Conservation (phyloP, 306 rosid species). For the Acacia acuminata region DNA sequence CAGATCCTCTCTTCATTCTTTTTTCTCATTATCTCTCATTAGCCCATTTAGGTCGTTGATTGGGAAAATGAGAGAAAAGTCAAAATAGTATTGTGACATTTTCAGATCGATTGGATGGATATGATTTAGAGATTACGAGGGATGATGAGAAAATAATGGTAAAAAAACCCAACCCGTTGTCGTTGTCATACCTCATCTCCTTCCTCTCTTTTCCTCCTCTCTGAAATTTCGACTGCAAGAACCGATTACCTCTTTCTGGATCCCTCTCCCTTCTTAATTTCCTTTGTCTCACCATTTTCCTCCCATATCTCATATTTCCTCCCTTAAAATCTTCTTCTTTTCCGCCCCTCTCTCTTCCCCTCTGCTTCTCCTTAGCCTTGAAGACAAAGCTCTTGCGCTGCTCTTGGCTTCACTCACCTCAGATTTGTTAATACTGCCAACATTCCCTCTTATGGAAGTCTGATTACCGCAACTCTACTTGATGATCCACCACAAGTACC, state of each 20-base stretch:
- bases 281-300: not conserved
- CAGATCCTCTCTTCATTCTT: too few species aligned
- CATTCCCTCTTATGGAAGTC: conserved; percentile 29
- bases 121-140: too few species aligned
- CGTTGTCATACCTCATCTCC: too few species aligned
- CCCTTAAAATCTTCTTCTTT: not conserved
- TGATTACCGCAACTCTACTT: not conserved
- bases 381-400: conserved; percentile 56
- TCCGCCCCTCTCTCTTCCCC: not conserved
- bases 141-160: too few species aligned
- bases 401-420: conserved; percentile 50
- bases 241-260: not conserved
- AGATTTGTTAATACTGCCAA: conserved; percentile 53
- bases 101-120: too few species aligned
- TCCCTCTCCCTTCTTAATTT: not conserved
- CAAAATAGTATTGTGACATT: too few species aligned
- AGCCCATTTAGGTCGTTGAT: too few species aligned
- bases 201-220: too few species aligned
- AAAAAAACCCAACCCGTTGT: too few species aligned
- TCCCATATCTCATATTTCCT: not conserved
- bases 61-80: too few species aligned
- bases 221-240: too few species aligned
- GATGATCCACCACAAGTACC: conserved; percentile 50
- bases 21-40: too few species aligned
- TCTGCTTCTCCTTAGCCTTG: conserved; percentile 24